Percentiles rank a stretch among this genome's conserved stretches.
These are phyloP conservation scores for Trichomonas tenax DNA, from an alignment of 208 protist species.

Conservation along the genomic window DNA sequence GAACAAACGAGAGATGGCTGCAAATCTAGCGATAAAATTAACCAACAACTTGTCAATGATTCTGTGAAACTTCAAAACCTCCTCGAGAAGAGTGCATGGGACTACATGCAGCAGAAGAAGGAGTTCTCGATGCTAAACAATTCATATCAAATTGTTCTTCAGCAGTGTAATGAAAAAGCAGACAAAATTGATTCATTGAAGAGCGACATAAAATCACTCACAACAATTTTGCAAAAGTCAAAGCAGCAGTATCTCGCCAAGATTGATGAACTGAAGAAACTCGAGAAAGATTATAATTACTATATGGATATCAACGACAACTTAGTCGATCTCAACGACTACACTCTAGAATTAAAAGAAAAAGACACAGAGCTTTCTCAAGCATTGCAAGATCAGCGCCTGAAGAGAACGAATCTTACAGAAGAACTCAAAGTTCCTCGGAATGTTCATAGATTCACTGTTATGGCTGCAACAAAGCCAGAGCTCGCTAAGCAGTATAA, in stretches of 20 bases:
- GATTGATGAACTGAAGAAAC: background rate
- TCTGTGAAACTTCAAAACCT: background rate
- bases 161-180: background rate
- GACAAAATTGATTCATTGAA: background rate
- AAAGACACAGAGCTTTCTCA: background rate
- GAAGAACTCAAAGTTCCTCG: background rate
- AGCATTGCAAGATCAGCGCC: background rate
- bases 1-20: background rate
- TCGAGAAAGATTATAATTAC: background rate
- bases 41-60: background rate
- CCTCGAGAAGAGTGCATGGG: background rate
- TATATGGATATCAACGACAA: background rate
- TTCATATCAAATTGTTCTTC: background rate
- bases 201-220: background rate
- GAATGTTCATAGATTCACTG: background rate
- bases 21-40: background rate
- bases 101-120: background rate
- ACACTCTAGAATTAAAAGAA: background rate
- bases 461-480: background rate
- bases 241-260: background rate
- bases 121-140: background rate
- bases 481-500: background rate
- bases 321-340: background rate
- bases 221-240: background rate
- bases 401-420: background rate